These are phyloP conservation scores for Leishmania braziliensis DNA, from an alignment of 208 protist species.

Conservation along the genomic window DNA sequence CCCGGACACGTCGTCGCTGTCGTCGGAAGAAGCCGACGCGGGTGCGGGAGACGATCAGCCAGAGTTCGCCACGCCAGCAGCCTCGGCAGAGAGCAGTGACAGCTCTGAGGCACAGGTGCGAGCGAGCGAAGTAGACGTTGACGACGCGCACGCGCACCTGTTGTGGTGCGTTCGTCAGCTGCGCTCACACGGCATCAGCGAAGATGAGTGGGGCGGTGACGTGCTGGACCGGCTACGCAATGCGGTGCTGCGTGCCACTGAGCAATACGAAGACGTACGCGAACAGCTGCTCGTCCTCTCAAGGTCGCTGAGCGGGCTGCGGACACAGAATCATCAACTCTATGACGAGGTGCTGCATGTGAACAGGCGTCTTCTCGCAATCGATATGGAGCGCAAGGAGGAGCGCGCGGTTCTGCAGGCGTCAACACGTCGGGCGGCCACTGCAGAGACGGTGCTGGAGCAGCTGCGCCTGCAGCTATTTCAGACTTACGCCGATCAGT, in stretches of 20 bases:
- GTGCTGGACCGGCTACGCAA: conserved; percentile 12
- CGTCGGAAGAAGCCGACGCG: not conserved
- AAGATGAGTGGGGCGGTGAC: not conserved
- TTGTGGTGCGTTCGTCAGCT: conserved; percentile 6
- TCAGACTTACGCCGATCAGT: conserved; percentile 28
- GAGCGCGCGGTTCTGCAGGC: not conserved
- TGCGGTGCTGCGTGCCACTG: conserved; percentile 22
- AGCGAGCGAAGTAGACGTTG: not conserved
- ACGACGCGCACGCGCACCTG: conserved; percentile 20
- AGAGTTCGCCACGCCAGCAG: not conserved
- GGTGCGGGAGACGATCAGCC: not conserved
- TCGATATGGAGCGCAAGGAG: not conserved
- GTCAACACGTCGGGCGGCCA: not conserved
- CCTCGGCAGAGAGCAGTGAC: not conserved
- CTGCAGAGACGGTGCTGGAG: conserved; percentile 8
- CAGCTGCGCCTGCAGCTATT: conserved; percentile 31
- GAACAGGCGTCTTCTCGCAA: not conserved
- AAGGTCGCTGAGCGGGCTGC: conserved; percentile 20
- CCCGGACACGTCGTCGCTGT: not conserved
- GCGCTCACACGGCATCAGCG: not conserved
- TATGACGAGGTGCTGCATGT: conserved; percentile 11
- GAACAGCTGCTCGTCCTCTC: conserved; percentile 31
- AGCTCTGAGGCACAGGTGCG: not conserved
- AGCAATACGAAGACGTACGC: conserved; percentile 22
- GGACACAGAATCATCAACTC: conserved; percentile 26